Evolutionary conservation across 2,329 filamentous ascomycete species (phyloP), one percentile per base, ranked within the genome.

Genomic region (Lachnellula willkommii): DNA sequence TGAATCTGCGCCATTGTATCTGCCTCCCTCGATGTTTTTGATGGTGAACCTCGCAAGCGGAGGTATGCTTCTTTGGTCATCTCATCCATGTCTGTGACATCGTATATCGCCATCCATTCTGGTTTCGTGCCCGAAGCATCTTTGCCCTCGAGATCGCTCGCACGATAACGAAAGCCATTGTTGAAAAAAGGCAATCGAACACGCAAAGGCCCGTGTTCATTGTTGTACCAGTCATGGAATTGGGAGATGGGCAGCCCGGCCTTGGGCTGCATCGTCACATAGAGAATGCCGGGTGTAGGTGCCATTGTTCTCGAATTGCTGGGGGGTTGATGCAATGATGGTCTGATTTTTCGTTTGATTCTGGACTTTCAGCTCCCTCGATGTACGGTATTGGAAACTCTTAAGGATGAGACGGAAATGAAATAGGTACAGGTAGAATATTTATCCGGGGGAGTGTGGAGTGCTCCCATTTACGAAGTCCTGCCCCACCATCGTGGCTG

Each of bases 141-240:
- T 1, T 46, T 52, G 22, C 66, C 66, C 9, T 73, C 61, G 50
- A 76, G 73, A 69, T 93, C 88, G 15, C 75, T 80, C 8, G 88
- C 87, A 26, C 78, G 80, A 73, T 91, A 95, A 45, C 90, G 86
- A 64, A 94, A 85, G 56, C 90, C 90, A 70, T 90, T 94, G 63
- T 74, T 70, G 68, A 92, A 84, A 65, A 87, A 84, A 4, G 88
- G 83, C 14, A 95, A 75, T 49, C 89, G 86, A 6, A 95, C 80
- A 48, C 90, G 87, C 15, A 85, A 82, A 17, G 90, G 90, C 53
- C 90, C 90, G 74, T 95, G 90, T 75, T 95, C 90, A 72, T 91
- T 94, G 75, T 95, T 92, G 77, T 95, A 95, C 89, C 89, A 93
- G 70, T 95, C 89, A 72, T 95, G 88, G 73, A 95, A 95, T 66